A percentile compares a stretch with the other conserved stretches of the same genome.
phyloP scores from a whole-genome alignment of 208 protist genomes.

The Spongospora subterranea region DNA sequence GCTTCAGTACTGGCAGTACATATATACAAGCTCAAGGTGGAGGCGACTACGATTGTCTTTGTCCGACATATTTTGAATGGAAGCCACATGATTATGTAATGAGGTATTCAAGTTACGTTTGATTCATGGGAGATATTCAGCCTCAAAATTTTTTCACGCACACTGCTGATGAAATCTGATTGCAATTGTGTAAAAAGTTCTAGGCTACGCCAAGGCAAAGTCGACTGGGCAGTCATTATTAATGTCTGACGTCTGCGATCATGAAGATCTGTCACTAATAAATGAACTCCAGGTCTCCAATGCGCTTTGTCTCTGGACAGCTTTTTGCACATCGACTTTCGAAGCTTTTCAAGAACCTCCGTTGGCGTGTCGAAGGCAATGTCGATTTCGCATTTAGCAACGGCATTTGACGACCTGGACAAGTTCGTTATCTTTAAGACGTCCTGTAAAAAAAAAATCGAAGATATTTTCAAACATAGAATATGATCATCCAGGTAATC shows the following conservation, averaged over 20 bases:
- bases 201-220: constrained; percentile 23
- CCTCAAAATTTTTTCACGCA: neutral
- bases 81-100: neutral
- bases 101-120: neutral
- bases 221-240: neutral
- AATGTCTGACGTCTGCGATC: neutral
- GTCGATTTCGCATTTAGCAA: neutral
- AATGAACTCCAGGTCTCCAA: neutral
- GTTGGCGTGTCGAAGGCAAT: neutral
- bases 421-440: no score
- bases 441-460: neutral
- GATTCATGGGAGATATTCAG: neutral
- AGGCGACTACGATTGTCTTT: neutral
- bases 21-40: neutral
- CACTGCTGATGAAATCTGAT: neutral
- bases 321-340: neutral
- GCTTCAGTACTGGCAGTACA: no score
- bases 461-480: no score
- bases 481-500: neutral
- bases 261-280: neutral
- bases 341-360: neutral
- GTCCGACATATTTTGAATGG: neutral
- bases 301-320: neutral
- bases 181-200: neutral
- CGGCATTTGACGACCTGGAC: constrained; percentile 3